Evolutionary conservation across 768 basidiomycete genomes (phyloP), one percentile per base, ranked within the genome.

Genomic region (Lactarius hengduanensis): DNA sequence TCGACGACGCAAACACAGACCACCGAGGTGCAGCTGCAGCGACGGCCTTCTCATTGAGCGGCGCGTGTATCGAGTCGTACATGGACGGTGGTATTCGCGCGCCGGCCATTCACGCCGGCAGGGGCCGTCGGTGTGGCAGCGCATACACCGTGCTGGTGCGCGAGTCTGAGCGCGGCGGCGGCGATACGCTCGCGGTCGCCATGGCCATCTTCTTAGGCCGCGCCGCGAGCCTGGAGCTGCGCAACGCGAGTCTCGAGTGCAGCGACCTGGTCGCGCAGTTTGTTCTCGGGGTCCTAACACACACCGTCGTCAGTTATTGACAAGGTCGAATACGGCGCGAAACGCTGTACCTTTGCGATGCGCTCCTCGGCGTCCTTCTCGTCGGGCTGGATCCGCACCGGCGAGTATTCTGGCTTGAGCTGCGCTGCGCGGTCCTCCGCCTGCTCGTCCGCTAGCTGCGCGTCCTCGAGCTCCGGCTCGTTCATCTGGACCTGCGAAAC

Each of bases 361-460:
- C 90, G 86, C 71, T 86, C 84, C 66, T 89, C 84, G 20, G 86
- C 88, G 70, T 91, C 90, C 63, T 82, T 81, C 71, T 92, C 91
- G 70, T 93, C 90, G 6, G 93, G 81, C 69, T 92, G 90, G 64
- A 88, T 76, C 75, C 82, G 89, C 43, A 80, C 26, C 1, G 26
- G 26, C 79, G 65, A 90, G 75, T 28, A 2, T 3, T 28, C 28
- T 3, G 28, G 2, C 28, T 28, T 3, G 30, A 30, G 9, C 32
- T 9, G 32, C 32, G 9, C 9, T 4, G 30, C 30, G 4, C 30
- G 30, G 30, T 32, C 30, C 30, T 32, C 32, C 32, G 2, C 91
- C 91, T 41, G 30, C 30, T 30, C 30, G 30, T 7, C 4, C 30
- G 5, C 30, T 4, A 30, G 5, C 0, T 30, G 30, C 30, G 30